Base-by-base conservation (phyloP, 148 eudicot species). In the Arbutus unedo region DNA sequence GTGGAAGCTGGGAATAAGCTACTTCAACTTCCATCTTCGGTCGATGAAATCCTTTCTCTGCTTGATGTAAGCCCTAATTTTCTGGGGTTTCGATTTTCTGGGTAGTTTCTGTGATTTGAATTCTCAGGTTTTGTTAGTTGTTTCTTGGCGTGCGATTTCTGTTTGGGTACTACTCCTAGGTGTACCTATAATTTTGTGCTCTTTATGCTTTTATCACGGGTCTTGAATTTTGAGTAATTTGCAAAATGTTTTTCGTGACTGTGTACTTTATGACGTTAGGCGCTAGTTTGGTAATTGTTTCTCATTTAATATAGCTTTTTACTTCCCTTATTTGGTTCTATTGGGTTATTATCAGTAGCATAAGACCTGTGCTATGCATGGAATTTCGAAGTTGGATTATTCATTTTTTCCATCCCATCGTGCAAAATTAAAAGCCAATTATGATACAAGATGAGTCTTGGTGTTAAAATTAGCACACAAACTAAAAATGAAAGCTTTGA, bases 41-140 rank as follows among this genome's bases (percentile, higher is more conserved):
- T 81, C 38, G 80, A 90, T 73, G 88, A 90, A 74, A 88, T 93
- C 68, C 90, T 94, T 10, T 53, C 83, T 64, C 80, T 90, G 62
- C 97, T 94, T 72, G 92, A 90, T 55, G 98, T 94, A 88, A 89
- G 94, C 81, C 78, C 84, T 64, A 47, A 16, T 62, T 74, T 77
- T n/a, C 19, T 38, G 10, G 43, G 4, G 59, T 21, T 59, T 59
- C 77, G 76, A 18, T 80, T 23, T 23, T 2, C 64, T 71, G 55
- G 5, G 43, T 60, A 19, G 59, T 6, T 83, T 31, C 10, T 77
- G 76, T 45, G 47, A 31, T 31, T 64, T 64, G 0, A 23, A 8
- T 64, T 23, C 4, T 9, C 3, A 38, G 70, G 0, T 60, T 59
- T 59, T 60, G 60, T 60, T 8, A 3, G 7, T 21, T 79, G 9